A percentile compares a stretch with the other conserved stretches of the same genome.
phyloP scores from a whole-genome alignment of 1,284 basidiomycete genomes.

The Chalciporus sp. region DNA sequence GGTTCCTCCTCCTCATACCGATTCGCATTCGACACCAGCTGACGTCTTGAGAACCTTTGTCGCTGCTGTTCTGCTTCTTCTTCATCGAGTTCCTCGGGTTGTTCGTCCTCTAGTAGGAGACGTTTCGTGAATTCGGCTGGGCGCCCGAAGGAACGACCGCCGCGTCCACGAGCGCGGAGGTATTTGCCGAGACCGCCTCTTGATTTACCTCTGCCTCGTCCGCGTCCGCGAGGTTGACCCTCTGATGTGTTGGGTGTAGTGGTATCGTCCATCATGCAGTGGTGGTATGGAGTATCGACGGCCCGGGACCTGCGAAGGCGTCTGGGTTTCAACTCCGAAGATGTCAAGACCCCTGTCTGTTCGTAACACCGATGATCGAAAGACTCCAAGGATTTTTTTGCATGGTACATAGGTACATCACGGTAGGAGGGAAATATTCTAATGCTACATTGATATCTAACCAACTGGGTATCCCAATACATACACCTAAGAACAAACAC shows the following conservation, averaged over 20 bases:
- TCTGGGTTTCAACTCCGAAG: not conserved
- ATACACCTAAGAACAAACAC: not conserved
- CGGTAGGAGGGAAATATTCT: not conserved
- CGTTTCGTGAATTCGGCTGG: slow-evolving; percentile 64
- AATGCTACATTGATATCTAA: slow-evolving; percentile 1
- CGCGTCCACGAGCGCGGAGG: slow-evolving; percentile 65
- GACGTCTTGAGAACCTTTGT: slow-evolving; percentile 55
- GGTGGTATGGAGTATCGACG: not conserved
- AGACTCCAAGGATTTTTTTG: not conserved
- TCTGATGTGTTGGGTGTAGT: slow-evolving; percentile 13
- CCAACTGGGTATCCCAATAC: slow-evolving; percentile 18
- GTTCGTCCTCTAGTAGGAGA: slow-evolving; percentile 61
- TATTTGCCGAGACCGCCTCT: slow-evolving; percentile 74
- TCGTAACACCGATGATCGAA: no score
- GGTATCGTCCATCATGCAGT: slow-evolving; percentile 21
- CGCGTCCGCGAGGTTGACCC: slow-evolving; percentile 28
- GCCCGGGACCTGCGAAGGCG: not conserved
- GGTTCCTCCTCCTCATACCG: slow-evolving; percentile 69
- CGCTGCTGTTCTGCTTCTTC: slow-evolving; percentile 52
- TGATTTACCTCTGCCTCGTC: slow-evolving; percentile 55
- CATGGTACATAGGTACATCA: not conserved
- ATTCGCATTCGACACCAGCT: slow-evolving; percentile 68
- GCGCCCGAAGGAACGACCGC: slow-evolving; percentile 57
- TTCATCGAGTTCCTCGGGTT: slow-evolving; percentile 38
- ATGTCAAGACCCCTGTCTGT: not conserved